Conservation (phyloP, 768 basidiomycete genomes). For the Boletus rubroflammeus region DNA sequence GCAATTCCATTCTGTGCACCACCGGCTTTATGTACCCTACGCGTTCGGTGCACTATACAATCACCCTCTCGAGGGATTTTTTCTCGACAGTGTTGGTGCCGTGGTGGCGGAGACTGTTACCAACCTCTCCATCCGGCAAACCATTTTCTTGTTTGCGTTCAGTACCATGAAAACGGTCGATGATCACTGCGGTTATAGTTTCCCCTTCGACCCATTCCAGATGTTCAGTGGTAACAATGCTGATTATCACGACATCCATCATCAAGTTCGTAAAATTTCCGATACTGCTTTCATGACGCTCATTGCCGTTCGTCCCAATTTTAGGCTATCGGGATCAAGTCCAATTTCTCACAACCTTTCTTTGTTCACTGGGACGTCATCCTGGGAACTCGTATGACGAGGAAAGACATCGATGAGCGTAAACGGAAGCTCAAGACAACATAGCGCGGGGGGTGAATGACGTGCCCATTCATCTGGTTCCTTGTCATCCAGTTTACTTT, state of each 20-base stretch:
- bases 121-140: slow-evolving; percentile 75
- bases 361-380: slow-evolving; percentile 92
- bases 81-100: slow-evolving; percentile 83
- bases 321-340: slow-evolving; percentile 75
- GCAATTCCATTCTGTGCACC: slow-evolving; percentile 90
- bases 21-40: slow-evolving; percentile 94
- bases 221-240: slow-evolving; percentile 83
- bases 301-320: not conserved
- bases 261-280: slow-evolving; percentile 56
- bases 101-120: slow-evolving; percentile 68
- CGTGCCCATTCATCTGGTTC: not conserved
- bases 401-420: slow-evolving; percentile 58
- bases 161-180: slow-evolving; percentile 92
- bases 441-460: not conserved
- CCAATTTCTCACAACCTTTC: slow-evolving; percentile 94
- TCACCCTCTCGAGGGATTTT: slow-evolving; percentile 91
- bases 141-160: slow-evolving; percentile 76
- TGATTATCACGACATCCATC: slow-evolving; percentile 98
- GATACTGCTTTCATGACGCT: not conserved
- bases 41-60: slow-evolving; percentile 97
- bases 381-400: slow-evolving; percentile 80
- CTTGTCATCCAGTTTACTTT: not conserved
- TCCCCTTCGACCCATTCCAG: slow-evolving; percentile 93
- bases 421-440: slow-evolving; percentile 34
- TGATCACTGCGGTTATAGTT: slow-evolving; percentile 87